Evolutionary conservation across 2,329 filamentous ascomycete species (phyloP).

Genomic region (Parastagonospora nodorum): DNA sequence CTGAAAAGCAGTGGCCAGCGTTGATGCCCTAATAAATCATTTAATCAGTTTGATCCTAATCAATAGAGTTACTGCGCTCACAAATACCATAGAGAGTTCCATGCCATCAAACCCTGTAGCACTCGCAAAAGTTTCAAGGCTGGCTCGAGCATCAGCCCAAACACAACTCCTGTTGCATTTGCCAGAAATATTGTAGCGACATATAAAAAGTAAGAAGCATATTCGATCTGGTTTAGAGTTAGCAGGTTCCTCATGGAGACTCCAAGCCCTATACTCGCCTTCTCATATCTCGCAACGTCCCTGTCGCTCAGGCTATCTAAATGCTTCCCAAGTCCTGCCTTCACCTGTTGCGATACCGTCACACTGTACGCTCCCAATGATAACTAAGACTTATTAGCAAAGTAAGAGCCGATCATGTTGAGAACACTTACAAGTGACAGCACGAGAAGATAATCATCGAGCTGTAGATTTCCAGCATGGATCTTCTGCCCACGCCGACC

Average conservation of each 20-base stretch:
- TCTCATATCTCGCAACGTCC: slow-evolving; percentile 4
- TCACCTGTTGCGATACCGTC: slow-evolving; percentile 8
- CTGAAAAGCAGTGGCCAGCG: no score
- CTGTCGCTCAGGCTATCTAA: neutral
- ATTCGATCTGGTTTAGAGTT: neutral
- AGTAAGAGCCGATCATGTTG: neutral
- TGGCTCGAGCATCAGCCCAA: slow-evolving; percentile 2
- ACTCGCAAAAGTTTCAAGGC: neutral
- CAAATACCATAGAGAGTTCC: no score
- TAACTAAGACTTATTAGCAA: neutral
- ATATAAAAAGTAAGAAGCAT: slow-evolving; percentile 3
- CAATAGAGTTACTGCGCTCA: no score
- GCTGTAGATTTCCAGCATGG: neutral
- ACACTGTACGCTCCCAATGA: slow-evolving; percentile 2
- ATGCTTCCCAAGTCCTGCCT: slow-evolving; percentile 7
- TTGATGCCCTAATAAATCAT: no score
- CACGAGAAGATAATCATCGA: slow-evolving; percentile 4
- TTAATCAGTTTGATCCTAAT: no score
- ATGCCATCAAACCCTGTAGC: neutral
- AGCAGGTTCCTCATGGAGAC: neutral
- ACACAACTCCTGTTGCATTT: slow-evolving; percentile 2
- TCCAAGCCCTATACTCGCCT: slow-evolving; percentile 1
- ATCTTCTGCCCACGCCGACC: neutral
- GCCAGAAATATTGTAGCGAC: neutral
- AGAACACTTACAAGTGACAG: neutral